A percentile compares a stretch with the other conserved stretches of the same genome.
Conservation (phyloP, 23 red algal genomes). For the Gracilaria gracilis region DNA sequence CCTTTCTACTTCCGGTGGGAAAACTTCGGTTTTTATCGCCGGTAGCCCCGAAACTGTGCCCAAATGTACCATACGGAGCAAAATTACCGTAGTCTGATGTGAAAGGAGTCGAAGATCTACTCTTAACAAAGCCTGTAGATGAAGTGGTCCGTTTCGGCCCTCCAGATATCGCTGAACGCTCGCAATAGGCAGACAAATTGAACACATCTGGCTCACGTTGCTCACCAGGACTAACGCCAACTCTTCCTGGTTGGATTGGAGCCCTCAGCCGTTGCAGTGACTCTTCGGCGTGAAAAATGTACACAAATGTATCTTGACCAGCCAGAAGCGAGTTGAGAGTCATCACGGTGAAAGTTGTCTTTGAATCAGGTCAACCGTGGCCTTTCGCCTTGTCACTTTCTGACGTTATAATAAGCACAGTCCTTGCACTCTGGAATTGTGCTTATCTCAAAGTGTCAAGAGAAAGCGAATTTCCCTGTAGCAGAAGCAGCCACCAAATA, state of each 20-base stretch:
- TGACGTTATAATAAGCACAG: conserved; percentile 71
- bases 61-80: conserved; percentile 40
- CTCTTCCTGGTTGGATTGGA: conserved; percentile 57
- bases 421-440: conserved; percentile 71
- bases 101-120: conserved; percentile 14
- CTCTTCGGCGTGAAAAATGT: conserved; percentile 66
- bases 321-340: conserved; percentile 71
- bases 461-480: conserved; percentile 65
- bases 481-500: no score
- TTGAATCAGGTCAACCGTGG: conserved; percentile 57
- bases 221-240: conserved; percentile 48
- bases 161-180: conserved; percentile 21
- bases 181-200: conserved; percentile 1
- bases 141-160: conserved; percentile 22
- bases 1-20: conserved; percentile 27
- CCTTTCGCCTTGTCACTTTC: conserved; percentile 42
- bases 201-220: conserved; percentile 56
- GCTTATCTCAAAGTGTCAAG: conserved; percentile 70
- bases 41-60: neutral
- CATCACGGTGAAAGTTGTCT: conserved; percentile 84
- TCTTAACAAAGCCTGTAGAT: conserved; percentile 31
- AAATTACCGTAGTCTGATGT: conserved; percentile 26
- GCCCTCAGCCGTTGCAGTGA: conserved; percentile 63
- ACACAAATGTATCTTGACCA: conserved; percentile 68
- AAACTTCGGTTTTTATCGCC: neutral